Base-by-base conservation (phyloP, 345 rosid genomes). In the Linum tenue region DNA sequence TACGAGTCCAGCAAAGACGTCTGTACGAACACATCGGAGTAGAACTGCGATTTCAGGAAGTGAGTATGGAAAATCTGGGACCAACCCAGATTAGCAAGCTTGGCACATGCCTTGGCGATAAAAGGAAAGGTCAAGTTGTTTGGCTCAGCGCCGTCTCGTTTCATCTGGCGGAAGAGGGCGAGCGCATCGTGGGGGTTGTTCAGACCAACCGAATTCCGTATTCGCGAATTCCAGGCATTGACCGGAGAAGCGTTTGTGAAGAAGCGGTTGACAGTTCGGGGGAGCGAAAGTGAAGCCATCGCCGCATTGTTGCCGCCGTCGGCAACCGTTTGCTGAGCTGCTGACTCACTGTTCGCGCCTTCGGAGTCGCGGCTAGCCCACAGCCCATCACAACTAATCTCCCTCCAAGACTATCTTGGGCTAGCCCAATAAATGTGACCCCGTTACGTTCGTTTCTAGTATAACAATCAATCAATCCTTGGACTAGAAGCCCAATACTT, bases 51-150 rank as follows among this genome's bases (percentile, higher is more conserved):
- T 41, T 84, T 87, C 3, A 80, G 1, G 37, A 85, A 58, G 50
- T 83, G 84, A 64, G 77, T 55, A 53, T 80, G 90, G 64, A 87
- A 44, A 62, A 71, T 62, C 36, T 81, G 74, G 5, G 80, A 64
- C 60, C n/a, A 56, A 0, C 35, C 40, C 41, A 65, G 66, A 37
- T 69, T 66, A 40, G 76, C 64, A 56, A 85, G 75, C 68, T 64
- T 78, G 63, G 84, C 90, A 56, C 84, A 85, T 2, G 94, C 90
- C 73, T 87, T 87, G 38, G 82, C 84, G 35, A 85, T 31, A 67
- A 85, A 77, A 31, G 88, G 86, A 53, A 83, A 87, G 37, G 88
- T 87, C 2, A 74, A 74, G 67, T 81, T 80, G 81, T 80, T 76
- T 2, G 94, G 86, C 48, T 78, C 68, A 8, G 72, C 3, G 39